phyloP scores from a whole-genome alignment of 2,329 filamentous ascomycete species.

The Huntiella bhutanensis region DNA sequence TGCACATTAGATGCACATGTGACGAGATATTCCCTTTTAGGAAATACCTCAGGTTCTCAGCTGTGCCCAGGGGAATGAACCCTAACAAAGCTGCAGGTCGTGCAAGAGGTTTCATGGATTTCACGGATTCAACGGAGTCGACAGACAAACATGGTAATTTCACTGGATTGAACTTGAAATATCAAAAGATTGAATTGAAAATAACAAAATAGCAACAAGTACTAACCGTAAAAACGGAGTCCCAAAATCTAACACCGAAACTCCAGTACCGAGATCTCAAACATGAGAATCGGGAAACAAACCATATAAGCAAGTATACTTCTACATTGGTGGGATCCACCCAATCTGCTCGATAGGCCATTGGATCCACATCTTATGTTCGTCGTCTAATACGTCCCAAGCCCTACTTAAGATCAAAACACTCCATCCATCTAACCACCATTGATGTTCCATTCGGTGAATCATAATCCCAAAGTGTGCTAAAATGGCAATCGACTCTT shows the following conservation, averaged over 20 bases:
- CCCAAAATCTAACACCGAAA: too few species aligned
- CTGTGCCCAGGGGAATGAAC: too few species aligned
- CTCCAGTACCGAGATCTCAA: too few species aligned
- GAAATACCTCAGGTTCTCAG: too few species aligned
- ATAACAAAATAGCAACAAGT: background rate
- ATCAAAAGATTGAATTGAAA: background rate
- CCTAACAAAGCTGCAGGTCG: too few species aligned
- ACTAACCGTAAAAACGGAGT: background rate
- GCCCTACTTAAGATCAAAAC: conserved; percentile 18
- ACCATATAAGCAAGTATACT: too few species aligned
- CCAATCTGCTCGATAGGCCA: conserved; percentile 14
- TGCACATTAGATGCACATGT: too few species aligned
- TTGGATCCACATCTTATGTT: conserved; percentile 20
- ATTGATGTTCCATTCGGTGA: conserved; percentile 17
- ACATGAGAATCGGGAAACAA: too few species aligned
- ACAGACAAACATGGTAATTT: too few species aligned
- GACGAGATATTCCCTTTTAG: too few species aligned
- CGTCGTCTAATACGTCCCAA: conserved; percentile 19
- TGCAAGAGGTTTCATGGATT: too few species aligned
- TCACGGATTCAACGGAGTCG: too few species aligned
- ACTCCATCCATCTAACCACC: conserved; percentile 21
- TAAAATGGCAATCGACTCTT: conserved; percentile 18
- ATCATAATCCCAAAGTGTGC: conserved; percentile 19
- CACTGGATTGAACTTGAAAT: background rate
- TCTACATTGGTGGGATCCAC: conserved; percentile 9